Evolutionary conservation across 2,329 filamentous ascomycete genomes (phyloP), one percentile per base, ranked within the genome.

Genomic region (Simplicillium sp.): DNA sequence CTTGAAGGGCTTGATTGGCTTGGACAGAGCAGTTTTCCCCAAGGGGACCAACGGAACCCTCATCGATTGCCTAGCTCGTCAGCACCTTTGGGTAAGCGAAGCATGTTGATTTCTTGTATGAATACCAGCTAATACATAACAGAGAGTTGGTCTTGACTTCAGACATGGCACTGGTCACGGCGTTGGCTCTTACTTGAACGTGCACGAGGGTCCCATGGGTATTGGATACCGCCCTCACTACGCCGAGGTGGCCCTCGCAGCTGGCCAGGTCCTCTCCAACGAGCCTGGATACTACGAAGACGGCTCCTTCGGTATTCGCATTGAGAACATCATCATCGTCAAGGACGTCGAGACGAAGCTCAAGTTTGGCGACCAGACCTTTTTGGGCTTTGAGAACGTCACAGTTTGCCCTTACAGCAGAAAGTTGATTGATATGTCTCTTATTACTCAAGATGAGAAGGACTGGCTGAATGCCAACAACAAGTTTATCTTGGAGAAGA

Each of bases 221-320:
- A 94, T 98, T 45, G 92, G 92, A 20, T 96, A 89, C 9, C 77
- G 92, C 35, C 79, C 94, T 32, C 86, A 94, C 53, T 96, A 90
- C 57, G 83, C 87, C 1, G 92, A 98, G 57, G 89, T 97, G 6
- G 75, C 92, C 0, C 72, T 98, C 25, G 78, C 87, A 0, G 73
- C 87, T n/a, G 92, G 92, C 35, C 96, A 98, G 53, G 90, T 98
- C 33, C 79, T 97, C 40, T 97, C 90, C 2, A 88, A 96, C 54
- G 88, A 98, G 62, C 92, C 92, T 2, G 92, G 92, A 25, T 98
- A 89, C 66, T 98, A 98, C 59, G 89, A 97, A 61, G 92, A 98
- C 53, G 90, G 88, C 37, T 80, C 80, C 32, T 98, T 94, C 55
- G 92, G 92, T 14, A 92, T 98, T 50, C 83, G 92, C 14, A 96